These are phyloP conservation scores for Halenospora varia DNA, from an alignment of 495 filamentous ascomycete genomes.

Conservation along the genomic window DNA sequence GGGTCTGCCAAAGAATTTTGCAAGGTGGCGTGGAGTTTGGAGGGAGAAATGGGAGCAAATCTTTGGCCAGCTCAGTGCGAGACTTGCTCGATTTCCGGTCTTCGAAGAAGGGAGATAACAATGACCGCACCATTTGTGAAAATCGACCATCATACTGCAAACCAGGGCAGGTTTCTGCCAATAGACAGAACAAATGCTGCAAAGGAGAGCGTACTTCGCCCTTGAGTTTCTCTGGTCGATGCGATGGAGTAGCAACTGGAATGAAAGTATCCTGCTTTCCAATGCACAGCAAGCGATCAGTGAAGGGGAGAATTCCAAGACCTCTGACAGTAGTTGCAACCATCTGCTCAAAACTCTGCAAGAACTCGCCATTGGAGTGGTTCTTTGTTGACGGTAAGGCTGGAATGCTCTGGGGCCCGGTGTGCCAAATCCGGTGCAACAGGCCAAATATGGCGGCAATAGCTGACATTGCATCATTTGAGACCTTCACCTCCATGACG, in stretches of 20 bases:
- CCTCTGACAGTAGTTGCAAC: conserved; percentile 56
- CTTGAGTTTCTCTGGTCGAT: conserved; percentile 17
- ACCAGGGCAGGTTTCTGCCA: conserved; percentile 11
- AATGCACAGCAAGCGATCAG: conserved; percentile 64
- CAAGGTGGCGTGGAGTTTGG: conserved; percentile 23
- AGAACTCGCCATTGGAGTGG: conserved; percentile 37
- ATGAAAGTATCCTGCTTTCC: conserved; percentile 27
- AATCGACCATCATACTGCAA: conserved; percentile 22
- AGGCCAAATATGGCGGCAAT: conserved; percentile 65
- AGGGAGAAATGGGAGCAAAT: conserved; percentile 18
- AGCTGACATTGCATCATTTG: conserved; percentile 73
- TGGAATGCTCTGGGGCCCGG: conserved; percentile 25
- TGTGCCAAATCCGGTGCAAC: conserved; percentile 63
- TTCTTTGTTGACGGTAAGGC: background rate
- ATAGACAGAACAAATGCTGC: conserved; percentile 18
- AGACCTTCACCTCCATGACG: conserved; percentile 86
- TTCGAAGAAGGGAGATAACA: conserved; percentile 21
- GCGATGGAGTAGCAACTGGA: conserved; percentile 25
- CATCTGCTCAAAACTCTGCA: conserved; percentile 56
- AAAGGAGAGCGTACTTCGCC: conserved; percentile 17
- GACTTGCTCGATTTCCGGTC: conserved; percentile 10
- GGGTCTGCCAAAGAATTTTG: conserved; percentile 33
- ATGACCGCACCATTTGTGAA: conserved; percentile 8
- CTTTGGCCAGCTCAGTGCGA: conserved; percentile 17
- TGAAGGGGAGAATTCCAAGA: conserved; percentile 71